A percentile compares a stretch with the other conserved stretches of the same genome.
These are phyloP conservation scores for Naganishia vaughanmartiniae DNA, from an alignment of 768 basidiomycete species.

Conservation along the genomic window DNA sequence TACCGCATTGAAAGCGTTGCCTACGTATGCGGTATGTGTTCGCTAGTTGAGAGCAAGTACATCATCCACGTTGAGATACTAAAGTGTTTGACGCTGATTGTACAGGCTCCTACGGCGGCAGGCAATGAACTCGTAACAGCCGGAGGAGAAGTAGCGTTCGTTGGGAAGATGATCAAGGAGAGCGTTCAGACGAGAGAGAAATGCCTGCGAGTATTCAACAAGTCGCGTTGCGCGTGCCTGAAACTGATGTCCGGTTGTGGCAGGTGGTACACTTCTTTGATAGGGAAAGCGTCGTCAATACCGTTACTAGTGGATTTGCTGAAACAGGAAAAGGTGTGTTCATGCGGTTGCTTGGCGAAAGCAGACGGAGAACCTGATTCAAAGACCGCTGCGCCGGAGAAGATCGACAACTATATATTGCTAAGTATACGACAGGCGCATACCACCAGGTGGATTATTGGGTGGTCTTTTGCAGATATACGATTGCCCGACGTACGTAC, in stretches of 20 bases:
- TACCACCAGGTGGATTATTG: constrained; percentile 87
- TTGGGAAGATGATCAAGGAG: constrained; percentile 72
- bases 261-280: constrained; percentile 84
- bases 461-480: constrained; percentile 70
- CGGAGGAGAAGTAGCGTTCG: constrained; percentile 81
- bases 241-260: background rate
- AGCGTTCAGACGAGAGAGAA: constrained; percentile 58
- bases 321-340: constrained; percentile 54
- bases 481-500: constrained; percentile 74
- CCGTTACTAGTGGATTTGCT: constrained; percentile 62
- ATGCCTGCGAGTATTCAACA: constrained; percentile 60
- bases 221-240: background rate
- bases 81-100: background rate
- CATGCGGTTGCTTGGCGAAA: background rate
- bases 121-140: constrained; percentile 81
- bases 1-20: constrained; percentile 63
- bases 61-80: background rate
- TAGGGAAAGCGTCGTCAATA: constrained; percentile 81
- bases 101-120: constrained; percentile 71
- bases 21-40: constrained; percentile 62
- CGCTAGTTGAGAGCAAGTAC: constrained; percentile 37
- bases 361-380: too few relatives aligned
- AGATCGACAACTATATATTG: constrained; percentile 85
- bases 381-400: background rate
- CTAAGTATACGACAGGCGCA: constrained; percentile 80